Evolutionary conservation across 192 early-diverging fungal genomes (phyloP), one percentile per base, ranked within the genome.

Genomic region (Backusella liffmaniae): DNA sequence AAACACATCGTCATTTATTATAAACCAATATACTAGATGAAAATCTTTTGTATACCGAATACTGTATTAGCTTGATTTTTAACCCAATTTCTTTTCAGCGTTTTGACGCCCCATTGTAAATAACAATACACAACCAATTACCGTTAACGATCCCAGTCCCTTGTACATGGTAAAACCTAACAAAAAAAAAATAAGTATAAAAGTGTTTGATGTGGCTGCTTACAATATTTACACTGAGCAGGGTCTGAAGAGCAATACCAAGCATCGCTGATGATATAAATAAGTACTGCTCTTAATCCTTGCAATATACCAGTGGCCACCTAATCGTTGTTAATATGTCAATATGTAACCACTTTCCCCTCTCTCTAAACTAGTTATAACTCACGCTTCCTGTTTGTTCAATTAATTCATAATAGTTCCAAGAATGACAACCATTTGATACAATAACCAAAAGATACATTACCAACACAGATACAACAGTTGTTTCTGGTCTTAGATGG

Each of bases 231-330:
- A 81, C 89, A 90, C 76, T 90, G 89, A 7, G 85, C 84, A 16
- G 71, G 44, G 41, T 88, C 87, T 29, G 82, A 76, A 16, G 76
- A 42, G 77, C 89, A 90, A 79, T 85, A 90, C 75, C 86, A 82
- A 6, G 82, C 79, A 74, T 90, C 86, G 77, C 87, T 88, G 71
- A 90, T 79, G 8, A 77, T 85, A 85, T 88, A 90, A 7, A 90
- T 85, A 16, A 90, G 62, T 8, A 90, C 85, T 2, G 89, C 89
- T 39, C 89, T 72, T 8, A 90, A 37, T 15, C 84, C 84, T 73
- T 90, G 86, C 67, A 90, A 70, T 73, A 90, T 85, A 4, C 89
- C 87, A 9, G 85, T 85, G 4, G 89, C 84, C 41, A 90, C 80
- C 80, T 81, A 56, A 18, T 34, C 21, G 59, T 44, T 29, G 16